These are phyloP conservation scores for Helotiales sp. DNA, from an alignment of 2,329 filamentous ascomycete genomes.

Conservation along the genomic window DNA sequence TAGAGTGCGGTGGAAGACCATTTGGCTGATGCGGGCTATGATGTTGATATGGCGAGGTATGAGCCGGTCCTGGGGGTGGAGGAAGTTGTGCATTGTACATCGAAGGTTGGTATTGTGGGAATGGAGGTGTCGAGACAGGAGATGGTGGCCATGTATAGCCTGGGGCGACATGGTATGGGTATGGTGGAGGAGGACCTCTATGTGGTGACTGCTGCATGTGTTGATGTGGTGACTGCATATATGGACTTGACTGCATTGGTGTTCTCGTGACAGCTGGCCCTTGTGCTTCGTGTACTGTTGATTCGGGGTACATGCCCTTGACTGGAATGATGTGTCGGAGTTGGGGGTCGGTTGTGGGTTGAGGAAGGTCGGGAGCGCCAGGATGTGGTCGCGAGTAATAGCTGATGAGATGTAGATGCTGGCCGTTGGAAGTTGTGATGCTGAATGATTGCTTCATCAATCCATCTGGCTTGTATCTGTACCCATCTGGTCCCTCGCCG, in stretches of 20 bases:
- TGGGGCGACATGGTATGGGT: conserved; percentile 38
- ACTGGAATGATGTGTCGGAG: conserved; percentile 81
- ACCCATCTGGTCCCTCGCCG: conserved; percentile 79
- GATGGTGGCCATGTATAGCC: conserved; percentile 57
- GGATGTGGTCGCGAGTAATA: conserved; percentile 87
- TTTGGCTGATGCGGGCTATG: conserved; percentile 30
- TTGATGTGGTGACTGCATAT: conserved; percentile 42
- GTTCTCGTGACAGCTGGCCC: conserved; percentile 79
- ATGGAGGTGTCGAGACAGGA: conserved; percentile 55
- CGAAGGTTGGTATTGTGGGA: conserved; percentile 38
- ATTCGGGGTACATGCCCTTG: conserved; percentile 97
- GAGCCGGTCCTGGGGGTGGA: conserved; percentile 33
- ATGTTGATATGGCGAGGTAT: conserved; percentile 33
- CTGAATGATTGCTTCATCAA: conserved; percentile 99
- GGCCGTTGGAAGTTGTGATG: conserved; percentile 86
- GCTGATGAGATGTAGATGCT: conserved; percentile 95
- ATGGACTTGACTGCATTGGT: conserved; percentile 57
- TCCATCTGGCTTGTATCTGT: conserved; percentile 92
- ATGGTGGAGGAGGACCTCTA: conserved; percentile 41
- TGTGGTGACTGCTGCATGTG: conserved; percentile 38
- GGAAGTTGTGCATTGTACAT: conserved; percentile 36
- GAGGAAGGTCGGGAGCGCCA: conserved; percentile 69
- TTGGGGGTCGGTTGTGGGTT: conserved; percentile 77
- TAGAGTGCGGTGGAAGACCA: conserved; percentile 17
- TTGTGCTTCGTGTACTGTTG: conserved; percentile 83